These are phyloP conservation scores for Cinchona pubescens DNA, from an alignment of 257 asterid species.

Conservation along the genomic window DNA sequence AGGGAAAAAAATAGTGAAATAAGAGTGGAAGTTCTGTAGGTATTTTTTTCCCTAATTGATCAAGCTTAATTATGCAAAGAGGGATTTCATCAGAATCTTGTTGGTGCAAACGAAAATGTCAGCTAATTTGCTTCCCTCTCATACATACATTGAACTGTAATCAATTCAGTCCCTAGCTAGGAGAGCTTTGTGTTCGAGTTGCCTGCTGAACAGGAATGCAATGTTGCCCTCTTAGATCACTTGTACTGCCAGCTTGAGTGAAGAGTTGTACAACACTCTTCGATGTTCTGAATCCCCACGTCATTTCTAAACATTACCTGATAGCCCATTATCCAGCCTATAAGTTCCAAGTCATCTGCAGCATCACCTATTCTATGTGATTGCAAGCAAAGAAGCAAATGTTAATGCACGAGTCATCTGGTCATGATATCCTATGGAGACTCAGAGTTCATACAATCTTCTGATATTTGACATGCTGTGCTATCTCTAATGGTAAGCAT, in stretches of 20 bases:
- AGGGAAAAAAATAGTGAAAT: background rate
- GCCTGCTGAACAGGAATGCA: background rate
- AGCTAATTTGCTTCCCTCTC: background rate
- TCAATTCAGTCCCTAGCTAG: background rate
- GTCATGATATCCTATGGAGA: no score
- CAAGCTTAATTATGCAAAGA: background rate
- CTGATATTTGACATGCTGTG: no score
- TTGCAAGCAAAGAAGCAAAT: background rate
- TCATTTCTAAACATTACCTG: background rate
- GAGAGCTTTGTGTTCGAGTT: background rate
- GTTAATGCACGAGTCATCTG: background rate
- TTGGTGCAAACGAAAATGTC: background rate
- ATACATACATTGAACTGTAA: background rate
- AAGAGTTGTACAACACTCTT: background rate
- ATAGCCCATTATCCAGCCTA: background rate
- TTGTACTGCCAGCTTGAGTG: background rate
- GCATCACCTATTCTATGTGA: background rate
- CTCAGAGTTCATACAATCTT: no score
- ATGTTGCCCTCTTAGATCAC: background rate
- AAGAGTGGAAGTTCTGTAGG: background rate
- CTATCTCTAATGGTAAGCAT: no score
- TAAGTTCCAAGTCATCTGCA: background rate
- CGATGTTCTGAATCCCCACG: background rate
- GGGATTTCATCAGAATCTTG: background rate
- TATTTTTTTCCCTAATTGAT: background rate